phyloP scores from a whole-genome alignment of 2,329 filamentous ascomycete species.

The Ciborinia camelliae region DNA sequence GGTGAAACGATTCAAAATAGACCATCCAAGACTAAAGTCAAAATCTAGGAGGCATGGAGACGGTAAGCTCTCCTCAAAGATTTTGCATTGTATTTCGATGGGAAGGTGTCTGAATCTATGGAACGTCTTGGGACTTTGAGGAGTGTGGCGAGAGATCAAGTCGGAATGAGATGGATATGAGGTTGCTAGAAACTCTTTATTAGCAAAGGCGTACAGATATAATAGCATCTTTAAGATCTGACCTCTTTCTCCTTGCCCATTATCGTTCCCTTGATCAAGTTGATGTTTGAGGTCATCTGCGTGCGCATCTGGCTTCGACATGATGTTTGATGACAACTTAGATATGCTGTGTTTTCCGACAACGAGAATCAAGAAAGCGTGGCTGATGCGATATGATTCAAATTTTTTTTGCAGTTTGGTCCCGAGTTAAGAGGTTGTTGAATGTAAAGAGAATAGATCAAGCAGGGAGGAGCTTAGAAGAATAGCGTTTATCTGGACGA shows the following conservation, averaged over 20 bases:
- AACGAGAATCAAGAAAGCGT: neutral
- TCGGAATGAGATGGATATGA: accelerated
- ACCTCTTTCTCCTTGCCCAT: neutral
- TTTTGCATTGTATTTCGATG: neutral
- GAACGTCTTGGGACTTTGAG: neutral
- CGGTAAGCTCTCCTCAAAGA: neutral
- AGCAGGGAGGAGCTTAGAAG: too few relatives aligned
- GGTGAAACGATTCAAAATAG: too few relatives aligned
- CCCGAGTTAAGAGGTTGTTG: neutral
- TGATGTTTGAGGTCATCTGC: too few relatives aligned
- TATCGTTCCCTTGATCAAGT: too few relatives aligned
- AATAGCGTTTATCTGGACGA: too few relatives aligned
- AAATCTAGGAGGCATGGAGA: neutral
- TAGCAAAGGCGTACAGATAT: neutral
- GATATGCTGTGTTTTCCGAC: too few relatives aligned
- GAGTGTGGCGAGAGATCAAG: too few relatives aligned
- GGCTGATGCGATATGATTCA: neutral
- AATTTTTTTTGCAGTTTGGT: neutral
- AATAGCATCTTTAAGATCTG: neutral
- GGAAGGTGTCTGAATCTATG: neutral
- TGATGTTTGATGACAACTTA: neutral
- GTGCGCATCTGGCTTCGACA: too few relatives aligned
- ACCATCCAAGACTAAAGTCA: neutral
- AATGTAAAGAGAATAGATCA: too few relatives aligned
- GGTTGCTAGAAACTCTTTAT: neutral